These are phyloP conservation scores for Knoxdaviesia proteae DNA, from an alignment of 2,329 filamentous ascomycete species.

Conservation along the genomic window DNA sequence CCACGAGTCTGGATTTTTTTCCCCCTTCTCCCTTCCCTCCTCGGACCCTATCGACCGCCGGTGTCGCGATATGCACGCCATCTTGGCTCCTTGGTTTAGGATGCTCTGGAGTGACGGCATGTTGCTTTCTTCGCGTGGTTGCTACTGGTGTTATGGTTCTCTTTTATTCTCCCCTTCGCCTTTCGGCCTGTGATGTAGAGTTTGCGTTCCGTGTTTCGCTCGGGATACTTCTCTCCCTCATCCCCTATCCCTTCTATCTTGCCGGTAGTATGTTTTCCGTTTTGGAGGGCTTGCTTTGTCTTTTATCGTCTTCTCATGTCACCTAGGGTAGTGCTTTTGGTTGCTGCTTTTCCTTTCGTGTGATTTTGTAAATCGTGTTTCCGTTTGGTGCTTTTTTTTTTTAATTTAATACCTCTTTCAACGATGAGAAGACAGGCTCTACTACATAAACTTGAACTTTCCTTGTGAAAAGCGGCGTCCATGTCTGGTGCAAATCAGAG, in stretches of 20 bases:
- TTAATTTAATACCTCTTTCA: neutral
- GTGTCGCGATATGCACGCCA: neutral
- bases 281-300: neutral
- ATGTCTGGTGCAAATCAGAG: too few relatives aligned
- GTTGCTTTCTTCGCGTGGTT: neutral
- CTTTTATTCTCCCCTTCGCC: too few relatives aligned
- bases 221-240: too few relatives aligned
- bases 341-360: neutral
- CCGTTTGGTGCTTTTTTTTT: neutral
- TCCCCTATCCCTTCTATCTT: neutral
- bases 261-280: neutral
- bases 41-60: neutral
- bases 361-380: neutral
- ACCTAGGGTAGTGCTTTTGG: neutral
- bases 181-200: too few relatives aligned
- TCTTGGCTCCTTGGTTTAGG: neutral
- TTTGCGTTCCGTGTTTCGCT: too few relatives aligned
- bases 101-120: neutral
- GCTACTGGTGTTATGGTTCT: neutral
- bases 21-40: too few relatives aligned
- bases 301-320: neutral
- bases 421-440: too few relatives aligned
- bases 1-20: too few relatives aligned
- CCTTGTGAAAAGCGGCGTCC: too few relatives aligned
- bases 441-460: too few relatives aligned